phyloP scores from a whole-genome alignment of 2,329 filamentous ascomycete species.

The Aspergillus fischeri region DNA sequence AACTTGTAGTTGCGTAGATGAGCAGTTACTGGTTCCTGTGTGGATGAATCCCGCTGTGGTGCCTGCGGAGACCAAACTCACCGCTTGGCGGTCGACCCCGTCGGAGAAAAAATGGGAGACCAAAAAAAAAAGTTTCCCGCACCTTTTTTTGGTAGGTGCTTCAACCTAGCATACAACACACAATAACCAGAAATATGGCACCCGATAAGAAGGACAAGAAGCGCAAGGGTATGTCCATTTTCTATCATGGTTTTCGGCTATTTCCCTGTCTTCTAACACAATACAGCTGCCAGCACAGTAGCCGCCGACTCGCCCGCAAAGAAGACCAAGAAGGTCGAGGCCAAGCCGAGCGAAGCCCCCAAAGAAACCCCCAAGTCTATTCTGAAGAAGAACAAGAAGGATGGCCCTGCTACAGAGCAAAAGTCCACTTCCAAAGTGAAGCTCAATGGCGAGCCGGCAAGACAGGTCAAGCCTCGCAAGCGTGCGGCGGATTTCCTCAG shows the following conservation, averaged over 20 bases:
- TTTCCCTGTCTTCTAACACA: background rate
- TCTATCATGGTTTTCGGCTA: slow-evolving; percentile 3
- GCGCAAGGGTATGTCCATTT: slow-evolving; percentile 31
- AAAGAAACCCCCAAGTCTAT: slow-evolving; percentile 29
- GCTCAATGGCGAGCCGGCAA: slow-evolving; percentile 30
- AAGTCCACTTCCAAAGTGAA: slow-evolving; percentile 26
- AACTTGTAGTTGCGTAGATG: slow-evolving; percentile 6
- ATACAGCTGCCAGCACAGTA: slow-evolving; percentile 33
- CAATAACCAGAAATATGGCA: slow-evolving; percentile 43
- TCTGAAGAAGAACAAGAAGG: slow-evolving; percentile 30
- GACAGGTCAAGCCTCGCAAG: slow-evolving; percentile 43
- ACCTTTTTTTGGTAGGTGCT: slow-evolving; percentile 9
- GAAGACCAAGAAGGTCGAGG: slow-evolving; percentile 56
- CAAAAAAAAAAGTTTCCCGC: slow-evolving; percentile 34
- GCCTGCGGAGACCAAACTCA: slow-evolving; percentile 16
- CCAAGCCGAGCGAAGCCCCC: slow-evolving; percentile 27
- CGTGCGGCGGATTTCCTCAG: slow-evolving; percentile 47
- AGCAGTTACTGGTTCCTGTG: slow-evolving; percentile 2
- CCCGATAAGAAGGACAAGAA: slow-evolving; percentile 53
- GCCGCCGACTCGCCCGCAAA: slow-evolving; percentile 49
- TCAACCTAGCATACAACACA: slow-evolving; percentile 29
- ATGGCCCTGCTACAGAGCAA: slow-evolving; percentile 14
- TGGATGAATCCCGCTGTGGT: background rate
- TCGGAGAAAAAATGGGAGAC: slow-evolving; percentile 2
- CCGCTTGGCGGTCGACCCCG: slow-evolving; percentile 21